phyloP scores from a whole-genome alignment of 2,329 filamentous ascomycete genomes.

The Claviceps capensis region DNA sequence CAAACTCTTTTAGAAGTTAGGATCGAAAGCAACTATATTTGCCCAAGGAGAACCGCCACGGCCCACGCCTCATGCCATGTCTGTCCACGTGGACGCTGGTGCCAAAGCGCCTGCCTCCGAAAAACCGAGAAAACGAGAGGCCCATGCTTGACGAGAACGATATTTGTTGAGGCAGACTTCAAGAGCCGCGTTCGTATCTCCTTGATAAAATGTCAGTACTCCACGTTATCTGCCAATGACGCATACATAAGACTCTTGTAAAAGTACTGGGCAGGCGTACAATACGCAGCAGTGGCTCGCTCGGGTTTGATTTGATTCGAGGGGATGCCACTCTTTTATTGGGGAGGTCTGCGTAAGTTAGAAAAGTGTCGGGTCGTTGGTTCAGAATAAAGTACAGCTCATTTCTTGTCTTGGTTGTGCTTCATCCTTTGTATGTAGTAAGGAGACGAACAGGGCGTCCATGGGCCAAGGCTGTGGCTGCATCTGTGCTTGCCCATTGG shows the following conservation, averaged over 20 bases:
- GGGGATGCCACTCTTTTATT: neutral
- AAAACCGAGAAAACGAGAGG: slow-evolving; percentile 30
- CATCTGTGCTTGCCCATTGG: neutral
- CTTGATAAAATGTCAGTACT: neutral
- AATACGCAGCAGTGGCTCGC: neutral
- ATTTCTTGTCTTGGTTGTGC: neutral
- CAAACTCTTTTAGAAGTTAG: neutral
- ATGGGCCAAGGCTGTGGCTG: neutral
- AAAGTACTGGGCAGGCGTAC: neutral
- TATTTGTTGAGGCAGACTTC: neutral
- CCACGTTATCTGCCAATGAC: neutral
- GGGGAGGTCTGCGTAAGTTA: neutral
- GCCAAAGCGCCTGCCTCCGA: slow-evolving; percentile 36
- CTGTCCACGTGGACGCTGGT: slow-evolving; percentile 33
- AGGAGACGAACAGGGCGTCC: neutral
- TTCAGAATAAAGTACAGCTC: neutral
- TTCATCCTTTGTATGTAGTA: neutral
- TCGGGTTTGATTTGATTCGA: neutral
- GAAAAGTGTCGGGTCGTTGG: neutral
- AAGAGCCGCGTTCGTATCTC: neutral
- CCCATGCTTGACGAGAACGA: slow-evolving; percentile 22
- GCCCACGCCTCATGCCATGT: slow-evolving; percentile 33
- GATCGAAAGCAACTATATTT: slow-evolving; percentile 35
- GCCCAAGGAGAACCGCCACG: slow-evolving; percentile 36
- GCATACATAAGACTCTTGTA: neutral